Percentiles rank a stretch among this genome's conserved stretches.
Conservation (phyloP, 768 basidiomycete genomes). For the Lactarius deliciosus region DNA sequence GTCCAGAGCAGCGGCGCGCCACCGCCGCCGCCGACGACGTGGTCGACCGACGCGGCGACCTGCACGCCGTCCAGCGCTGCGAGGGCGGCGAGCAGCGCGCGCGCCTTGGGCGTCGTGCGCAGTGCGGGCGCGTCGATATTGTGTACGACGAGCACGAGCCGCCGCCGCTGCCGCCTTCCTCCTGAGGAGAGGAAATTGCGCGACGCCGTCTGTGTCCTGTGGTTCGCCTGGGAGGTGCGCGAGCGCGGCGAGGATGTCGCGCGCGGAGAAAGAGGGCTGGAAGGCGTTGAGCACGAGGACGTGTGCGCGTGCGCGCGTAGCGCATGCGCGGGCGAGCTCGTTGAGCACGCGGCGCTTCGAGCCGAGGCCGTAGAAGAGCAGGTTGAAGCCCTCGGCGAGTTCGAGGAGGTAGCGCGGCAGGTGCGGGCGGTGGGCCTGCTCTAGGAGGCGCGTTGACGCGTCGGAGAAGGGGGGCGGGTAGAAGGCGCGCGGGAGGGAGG, state of each 20-base stretch:
- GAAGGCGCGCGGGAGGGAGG: conserved; percentile 35
- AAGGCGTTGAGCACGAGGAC: conserved; percentile 80
- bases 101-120: conserved; percentile 55
- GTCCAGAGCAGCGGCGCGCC: conserved; percentile 76
- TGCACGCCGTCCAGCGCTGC: conserved; percentile 76
- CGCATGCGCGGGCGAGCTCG: conserved; percentile 56
- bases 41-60: conserved; percentile 82
- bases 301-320: conserved; percentile 60
- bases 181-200: conserved; percentile 62
- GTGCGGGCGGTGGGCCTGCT: conserved; percentile 37
- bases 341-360: conserved; percentile 81
- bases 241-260: conserved; percentile 44
- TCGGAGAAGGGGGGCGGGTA: conserved; percentile 35
- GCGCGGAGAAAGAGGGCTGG: conserved; percentile 64
- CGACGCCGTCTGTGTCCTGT: conserved; percentile 58
- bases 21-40: conserved; percentile 48
- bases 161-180: no score
- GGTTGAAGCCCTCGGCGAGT: conserved; percentile 80
- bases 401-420: conserved; percentile 69
- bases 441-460: conserved; percentile 37
- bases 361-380: conserved; percentile 86
- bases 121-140: conserved; percentile 81
- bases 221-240: conserved; percentile 39
- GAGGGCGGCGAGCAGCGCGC: conserved; percentile 67
- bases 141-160: conserved; percentile 81